Conservation (phyloP, 345 rosid species). For the Viola odorata region DNA sequence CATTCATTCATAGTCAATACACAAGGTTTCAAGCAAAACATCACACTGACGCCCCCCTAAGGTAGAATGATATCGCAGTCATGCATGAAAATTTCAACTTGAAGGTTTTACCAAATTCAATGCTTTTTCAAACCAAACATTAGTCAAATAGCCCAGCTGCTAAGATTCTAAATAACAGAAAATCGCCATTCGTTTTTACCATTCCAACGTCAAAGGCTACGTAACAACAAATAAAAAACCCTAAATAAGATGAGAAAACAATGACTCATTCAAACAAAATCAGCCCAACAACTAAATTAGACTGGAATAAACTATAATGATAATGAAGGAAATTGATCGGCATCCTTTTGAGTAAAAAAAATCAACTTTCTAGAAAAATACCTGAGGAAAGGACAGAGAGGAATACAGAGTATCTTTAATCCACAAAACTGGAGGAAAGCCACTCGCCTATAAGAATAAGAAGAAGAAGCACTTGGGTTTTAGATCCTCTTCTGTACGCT, state of each 20-base stretch:
- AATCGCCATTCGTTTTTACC: neutral
- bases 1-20: neutral
- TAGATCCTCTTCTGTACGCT: no score
- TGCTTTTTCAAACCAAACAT: slow-evolving; percentile 4
- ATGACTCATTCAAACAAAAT: slow-evolving; percentile 14
- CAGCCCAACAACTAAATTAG: neutral
- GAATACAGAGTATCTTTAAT: neutral
- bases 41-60: neutral
- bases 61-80: neutral
- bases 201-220: slow-evolving; percentile 3
- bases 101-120: neutral
- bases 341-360: slow-evolving; percentile 13
- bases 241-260: slow-evolving; percentile 2
- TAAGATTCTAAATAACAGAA: neutral
- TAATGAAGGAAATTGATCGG: slow-evolving; percentile 13
- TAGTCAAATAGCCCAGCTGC: neutral
- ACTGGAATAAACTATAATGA: neutral
- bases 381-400: neutral
- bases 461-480: no score
- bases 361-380: slow-evolving; percentile 2
- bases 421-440: no score
- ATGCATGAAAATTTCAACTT: neutral
- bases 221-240: slow-evolving; percentile 8
- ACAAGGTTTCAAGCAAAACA: slow-evolving; percentile 17
- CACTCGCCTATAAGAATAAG: no score